Evolutionary conservation across 345 rosid species (phyloP).

Genomic region (Eucalyptus dawsonii): DNA sequence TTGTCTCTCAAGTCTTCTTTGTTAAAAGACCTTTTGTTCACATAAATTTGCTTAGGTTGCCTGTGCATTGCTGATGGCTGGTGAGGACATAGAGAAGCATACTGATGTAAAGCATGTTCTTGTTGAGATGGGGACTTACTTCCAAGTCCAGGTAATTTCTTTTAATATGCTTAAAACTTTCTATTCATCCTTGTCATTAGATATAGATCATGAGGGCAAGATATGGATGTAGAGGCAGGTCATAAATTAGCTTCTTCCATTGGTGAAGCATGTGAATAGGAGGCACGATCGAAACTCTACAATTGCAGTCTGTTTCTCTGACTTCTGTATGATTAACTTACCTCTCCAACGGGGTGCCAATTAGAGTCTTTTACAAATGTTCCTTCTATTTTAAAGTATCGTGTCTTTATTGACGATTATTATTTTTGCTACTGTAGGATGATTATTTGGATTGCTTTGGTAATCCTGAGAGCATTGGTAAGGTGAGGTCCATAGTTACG

Average conservation of each 20-base stretch:
- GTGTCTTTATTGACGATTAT: not conserved
- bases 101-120: slow-evolving; percentile 47
- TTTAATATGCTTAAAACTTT: not conserved
- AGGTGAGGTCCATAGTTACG: slow-evolving; percentile 21
- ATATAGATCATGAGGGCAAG: not conserved
- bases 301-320: not conserved
- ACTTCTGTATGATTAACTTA: not conserved
- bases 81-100: slow-evolving; percentile 63
- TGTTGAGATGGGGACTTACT: slow-evolving; percentile 69
- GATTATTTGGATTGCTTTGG: slow-evolving; percentile 85
- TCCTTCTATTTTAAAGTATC: not conserved
- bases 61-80: slow-evolving; percentile 67
- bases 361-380: not conserved
- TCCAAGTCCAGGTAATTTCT: slow-evolving; percentile 62
- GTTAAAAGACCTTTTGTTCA: not conserved
- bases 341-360: not conserved
- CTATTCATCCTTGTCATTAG: not conserved
- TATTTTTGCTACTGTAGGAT: slow-evolving; percentile 29
- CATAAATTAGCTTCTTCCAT: not conserved
- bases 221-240: not conserved
- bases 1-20: not conserved
- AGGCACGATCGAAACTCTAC: not conserved
- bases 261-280: not conserved
- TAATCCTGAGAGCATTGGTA: slow-evolving; percentile 58
- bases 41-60: slow-evolving; percentile 42